A percentile compares a stretch with the other conserved stretches of the same genome.
These are phyloP conservation scores for Ampelocalamus luodianensis DNA, from an alignment of 176 grass and related monocot species.

Conservation along the genomic window DNA sequence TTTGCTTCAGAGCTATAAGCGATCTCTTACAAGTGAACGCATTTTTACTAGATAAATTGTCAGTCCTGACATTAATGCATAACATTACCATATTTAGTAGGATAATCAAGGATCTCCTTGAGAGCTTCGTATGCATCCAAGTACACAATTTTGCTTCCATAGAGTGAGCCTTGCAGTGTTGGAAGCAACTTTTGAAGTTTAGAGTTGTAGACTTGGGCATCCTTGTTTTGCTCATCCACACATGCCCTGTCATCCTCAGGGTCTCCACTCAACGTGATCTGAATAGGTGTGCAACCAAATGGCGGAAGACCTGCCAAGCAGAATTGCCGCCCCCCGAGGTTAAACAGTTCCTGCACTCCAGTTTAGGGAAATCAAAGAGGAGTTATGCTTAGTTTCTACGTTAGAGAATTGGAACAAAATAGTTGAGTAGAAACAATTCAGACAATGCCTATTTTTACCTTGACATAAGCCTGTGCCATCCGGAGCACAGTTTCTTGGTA, in stretches of 20 bases:
- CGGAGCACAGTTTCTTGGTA: slow-evolving; percentile 69
- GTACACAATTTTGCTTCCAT: slow-evolving; percentile 68
- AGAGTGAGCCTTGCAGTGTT: slow-evolving; percentile 52
- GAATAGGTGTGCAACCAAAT: slow-evolving; percentile 78
- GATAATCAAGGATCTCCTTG: slow-evolving; percentile 57
- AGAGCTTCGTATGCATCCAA: slow-evolving; percentile 59
- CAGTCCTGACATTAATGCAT: slow-evolving; percentile 3
- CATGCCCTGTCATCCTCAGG: slow-evolving; percentile 43
- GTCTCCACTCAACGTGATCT: slow-evolving; percentile 63
- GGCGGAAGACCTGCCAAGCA: slow-evolving; percentile 69
- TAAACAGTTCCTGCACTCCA: slow-evolving; percentile 62
- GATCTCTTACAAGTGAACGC: neutral
- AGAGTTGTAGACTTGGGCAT: slow-evolving; percentile 66
- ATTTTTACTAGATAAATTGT: neutral
- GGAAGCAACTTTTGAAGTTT: slow-evolving; percentile 55
- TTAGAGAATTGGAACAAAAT: slow-evolving; percentile 2
- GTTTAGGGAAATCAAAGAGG: slow-evolving; percentile 1
- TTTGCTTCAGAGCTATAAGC: slow-evolving; percentile 7
- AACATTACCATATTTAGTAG: slow-evolving; percentile 61
- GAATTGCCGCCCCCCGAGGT: slow-evolving; percentile 57
- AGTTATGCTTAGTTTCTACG: neutral
- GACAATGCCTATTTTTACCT: slow-evolving; percentile 47
- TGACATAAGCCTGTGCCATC: slow-evolving; percentile 44
- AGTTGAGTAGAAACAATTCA: neutral
- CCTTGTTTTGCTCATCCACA: slow-evolving; percentile 66